These are phyloP conservation scores for Gossypium australe DNA, from an alignment of 345 rosid species.

Conservation along the genomic window DNA sequence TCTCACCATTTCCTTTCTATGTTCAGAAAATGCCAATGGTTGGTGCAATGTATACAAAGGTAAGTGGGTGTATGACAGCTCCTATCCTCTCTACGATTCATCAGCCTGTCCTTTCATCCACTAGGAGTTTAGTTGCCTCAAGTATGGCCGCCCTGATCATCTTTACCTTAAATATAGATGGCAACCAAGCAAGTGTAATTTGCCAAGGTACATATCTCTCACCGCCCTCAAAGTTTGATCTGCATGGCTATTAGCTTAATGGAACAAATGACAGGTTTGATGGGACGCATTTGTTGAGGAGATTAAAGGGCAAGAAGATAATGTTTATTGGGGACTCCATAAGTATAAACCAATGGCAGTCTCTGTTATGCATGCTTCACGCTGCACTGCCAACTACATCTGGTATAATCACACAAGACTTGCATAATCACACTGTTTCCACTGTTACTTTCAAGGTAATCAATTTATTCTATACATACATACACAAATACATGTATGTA, in stretches of 20 bases:
- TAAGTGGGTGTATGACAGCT: constrained; percentile 59
- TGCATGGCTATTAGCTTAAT: too few relatives aligned
- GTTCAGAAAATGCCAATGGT: neutral
- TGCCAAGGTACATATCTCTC: neutral
- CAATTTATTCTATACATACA: neutral
- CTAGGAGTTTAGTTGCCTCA: constrained; percentile 71
- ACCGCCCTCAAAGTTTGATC: too few relatives aligned
- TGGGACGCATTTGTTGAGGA: too few relatives aligned
- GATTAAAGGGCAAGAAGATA: too few relatives aligned
- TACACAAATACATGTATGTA: neutral
- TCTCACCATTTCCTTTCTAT: constrained; percentile 2
- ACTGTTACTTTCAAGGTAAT: neutral
- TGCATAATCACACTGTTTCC: neutral
- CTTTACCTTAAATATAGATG: constrained; percentile 66
- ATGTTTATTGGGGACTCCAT: too few relatives aligned
- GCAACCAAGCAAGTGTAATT: constrained; percentile 55
- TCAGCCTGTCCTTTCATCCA: constrained; percentile 62
- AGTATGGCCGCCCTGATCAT: constrained; percentile 24
- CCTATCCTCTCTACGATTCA: constrained; percentile 68
- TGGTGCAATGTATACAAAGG: constrained; percentile 59
- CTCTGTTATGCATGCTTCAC: too few relatives aligned
- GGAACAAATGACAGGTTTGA: too few relatives aligned
- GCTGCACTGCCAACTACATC: too few relatives aligned
- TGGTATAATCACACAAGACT: neutral
- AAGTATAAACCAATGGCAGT: too few relatives aligned